These are phyloP conservation scores for Lolium multiflorum DNA, from an alignment of 176 grass and related monocot species.

Conservation along the genomic window DNA sequence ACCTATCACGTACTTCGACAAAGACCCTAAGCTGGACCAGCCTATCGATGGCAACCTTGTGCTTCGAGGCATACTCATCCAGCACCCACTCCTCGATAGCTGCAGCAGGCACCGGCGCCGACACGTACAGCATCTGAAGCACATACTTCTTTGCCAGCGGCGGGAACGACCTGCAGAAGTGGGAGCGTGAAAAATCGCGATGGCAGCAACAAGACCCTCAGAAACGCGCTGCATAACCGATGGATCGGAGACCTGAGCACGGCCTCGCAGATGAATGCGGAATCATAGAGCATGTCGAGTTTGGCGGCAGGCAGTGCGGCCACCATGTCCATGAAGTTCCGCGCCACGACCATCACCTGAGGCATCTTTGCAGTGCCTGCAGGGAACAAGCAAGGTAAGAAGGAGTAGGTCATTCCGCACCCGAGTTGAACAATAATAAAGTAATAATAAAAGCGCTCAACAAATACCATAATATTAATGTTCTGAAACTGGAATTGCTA, in stretches of 20 bases:
- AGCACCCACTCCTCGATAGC: constrained; percentile 93
- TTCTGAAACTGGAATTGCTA: background rate
- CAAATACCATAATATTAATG: background rate
- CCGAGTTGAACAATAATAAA: background rate
- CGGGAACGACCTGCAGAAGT: constrained; percentile 63
- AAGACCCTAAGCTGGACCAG: constrained; percentile 90
- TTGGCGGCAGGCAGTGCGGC: constrained; percentile 74
- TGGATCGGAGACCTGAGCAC: constrained; percentile 63
- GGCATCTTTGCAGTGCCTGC: constrained; percentile 66
- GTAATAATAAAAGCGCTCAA: no score
- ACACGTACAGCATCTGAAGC: constrained; percentile 82
- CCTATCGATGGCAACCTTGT: constrained; percentile 81
- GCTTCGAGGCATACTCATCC: constrained; percentile 69
- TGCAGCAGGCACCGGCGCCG: constrained; percentile 47
- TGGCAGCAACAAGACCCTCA: background rate
- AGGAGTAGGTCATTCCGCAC: background rate
- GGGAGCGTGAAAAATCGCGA: background rate
- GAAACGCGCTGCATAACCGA: background rate
- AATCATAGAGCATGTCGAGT: constrained; percentile 84
- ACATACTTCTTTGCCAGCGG: constrained; percentile 88
- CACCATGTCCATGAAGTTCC: constrained; percentile 99
- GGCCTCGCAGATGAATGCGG: constrained; percentile 91
- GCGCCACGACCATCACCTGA: constrained; percentile 82
- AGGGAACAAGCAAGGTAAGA: background rate
- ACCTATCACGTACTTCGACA: constrained; percentile 78